Percentiles rank a stretch among this genome's conserved stretches.
Conservation (phyloP, 257 asterid species). For the Scutellaria baicalensis region DNA sequence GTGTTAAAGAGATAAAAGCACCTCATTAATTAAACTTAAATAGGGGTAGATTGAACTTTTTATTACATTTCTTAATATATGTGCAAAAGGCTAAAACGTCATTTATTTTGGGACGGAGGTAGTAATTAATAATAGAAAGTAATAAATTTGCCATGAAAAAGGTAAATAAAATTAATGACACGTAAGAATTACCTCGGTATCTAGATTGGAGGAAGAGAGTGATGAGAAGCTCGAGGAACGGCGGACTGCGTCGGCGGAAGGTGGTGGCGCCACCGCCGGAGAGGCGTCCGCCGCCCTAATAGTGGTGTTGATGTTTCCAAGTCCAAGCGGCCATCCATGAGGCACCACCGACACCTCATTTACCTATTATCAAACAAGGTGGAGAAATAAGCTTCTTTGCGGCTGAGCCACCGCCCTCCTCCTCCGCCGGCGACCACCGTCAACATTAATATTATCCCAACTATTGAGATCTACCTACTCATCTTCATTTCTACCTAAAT, state of each 20-base stretch:
- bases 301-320: constrained; percentile 39
- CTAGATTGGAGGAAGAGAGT: constrained; percentile 55
- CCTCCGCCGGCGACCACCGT: background rate
- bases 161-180: background rate
- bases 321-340: constrained; percentile 74
- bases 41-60: no score
- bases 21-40: no score
- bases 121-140: no score
- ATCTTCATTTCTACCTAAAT: background rate
- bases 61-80: no score
- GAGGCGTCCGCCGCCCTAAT: constrained; percentile 19
- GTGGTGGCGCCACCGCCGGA: constrained; percentile 5
- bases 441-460: background rate
- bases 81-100: no score
- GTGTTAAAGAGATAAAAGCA: no score
- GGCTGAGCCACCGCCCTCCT: background rate
- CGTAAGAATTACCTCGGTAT: constrained; percentile 34
- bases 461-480: constrained; percentile 2
- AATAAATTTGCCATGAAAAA: background rate
- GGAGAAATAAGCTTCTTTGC: background rate
- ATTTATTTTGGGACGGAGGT: no score
- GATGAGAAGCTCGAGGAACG: constrained; percentile 44
- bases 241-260: constrained; percentile 1
- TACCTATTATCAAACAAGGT: constrained; percentile 18
- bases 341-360: constrained; percentile 17